Percentiles rank a stretch among this genome's conserved stretches.
phyloP scores from a whole-genome alignment of 2,329 filamentous ascomycete genomes.

The Colletotrichum truncatum region DNA sequence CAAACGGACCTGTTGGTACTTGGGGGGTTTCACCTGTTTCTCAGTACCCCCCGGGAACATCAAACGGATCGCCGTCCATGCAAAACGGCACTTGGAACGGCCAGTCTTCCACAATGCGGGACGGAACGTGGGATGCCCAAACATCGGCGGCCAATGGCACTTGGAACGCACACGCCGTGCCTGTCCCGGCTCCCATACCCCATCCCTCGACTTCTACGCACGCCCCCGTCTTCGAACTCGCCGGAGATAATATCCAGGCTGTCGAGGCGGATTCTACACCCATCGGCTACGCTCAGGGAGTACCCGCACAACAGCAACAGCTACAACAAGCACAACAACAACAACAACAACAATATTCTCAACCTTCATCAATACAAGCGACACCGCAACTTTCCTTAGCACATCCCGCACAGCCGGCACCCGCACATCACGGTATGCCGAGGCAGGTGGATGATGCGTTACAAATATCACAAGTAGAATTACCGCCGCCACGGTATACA shows the following conservation, averaged over 20 bases:
- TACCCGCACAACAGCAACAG: background rate
- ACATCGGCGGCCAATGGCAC: background rate
- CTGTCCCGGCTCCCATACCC: background rate
- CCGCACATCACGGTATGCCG: constrained; percentile 10
- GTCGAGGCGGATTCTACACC: constrained; percentile 29
- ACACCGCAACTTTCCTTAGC: constrained; percentile 1
- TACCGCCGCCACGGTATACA: constrained; percentile 23
- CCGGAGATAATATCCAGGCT: constrained; percentile 19
- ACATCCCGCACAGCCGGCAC: constrained; percentile 3
- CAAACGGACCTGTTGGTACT: constrained; percentile 9
- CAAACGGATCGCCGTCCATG: background rate
- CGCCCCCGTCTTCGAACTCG: constrained; percentile 20
- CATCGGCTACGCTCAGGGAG: constrained; percentile 1
- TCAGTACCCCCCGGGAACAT: background rate
- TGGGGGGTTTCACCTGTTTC: constrained; percentile 23
- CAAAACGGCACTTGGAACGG: constrained; percentile 9
- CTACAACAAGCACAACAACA: background rate
- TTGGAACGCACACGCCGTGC: constrained; percentile 3
- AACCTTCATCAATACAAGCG: constrained; percentile 21
- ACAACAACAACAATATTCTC: background rate
- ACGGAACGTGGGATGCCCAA: background rate
- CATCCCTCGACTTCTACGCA: background rate
- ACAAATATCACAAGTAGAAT: constrained; percentile 27
- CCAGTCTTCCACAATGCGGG: background rate
- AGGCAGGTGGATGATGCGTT: constrained; percentile 25